Evolutionary conservation across 371 early-diverging fungal species (phyloP), one percentile per base, ranked within the genome.

Genomic region (Rhizomucor miehei): DNA sequence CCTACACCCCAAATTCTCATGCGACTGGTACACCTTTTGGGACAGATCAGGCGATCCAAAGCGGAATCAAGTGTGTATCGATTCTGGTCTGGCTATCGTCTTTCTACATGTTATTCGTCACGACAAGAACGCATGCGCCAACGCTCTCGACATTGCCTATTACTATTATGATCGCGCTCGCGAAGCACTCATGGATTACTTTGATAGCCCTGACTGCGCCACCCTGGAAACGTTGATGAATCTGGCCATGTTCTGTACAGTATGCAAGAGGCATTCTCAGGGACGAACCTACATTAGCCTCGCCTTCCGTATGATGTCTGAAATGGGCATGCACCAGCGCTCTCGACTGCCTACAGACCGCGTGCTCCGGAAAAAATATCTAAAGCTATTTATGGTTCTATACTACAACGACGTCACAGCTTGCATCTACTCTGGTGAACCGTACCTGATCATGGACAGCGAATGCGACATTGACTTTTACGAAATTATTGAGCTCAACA

Each of bases 131-230:
- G 63, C 64, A 4, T 75, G 67, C 14, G 59, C 62, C 12, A 65
- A 75, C 49, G 73, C 70, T 0, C 54, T 55, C 17, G 66, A 54
- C 20, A 59, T 75, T 24, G 70, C 66, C n/a, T 63, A 67, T 40
- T 67, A 64, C 20, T 76, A 76, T 37, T 76, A 66, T 52, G 73
- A 68, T n/a, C 66, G 77, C 13, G 71, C 77, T 14, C 63, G 77
- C 2, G 69, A 67, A 21, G 60, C 64, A 1, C 35, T 76, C 24
- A 67, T 66, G 63, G 75, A 75, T 23, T 77, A 52, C 44, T 73
- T 77, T 50, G 77, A 77, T 40, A 48, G 67, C 6, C 73, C 73
- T 6, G 67, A 71, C 38, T 66, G 64, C 36, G 56, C 77, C 4
- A 71, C 69, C 6, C 59, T 73, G 3, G 77, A 77, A 52, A 66